Evolutionary conservation across 192 early-diverging fungal species (phyloP), one percentile per base, ranked within the genome.

Genomic region (Coemansia reversa): DNA sequence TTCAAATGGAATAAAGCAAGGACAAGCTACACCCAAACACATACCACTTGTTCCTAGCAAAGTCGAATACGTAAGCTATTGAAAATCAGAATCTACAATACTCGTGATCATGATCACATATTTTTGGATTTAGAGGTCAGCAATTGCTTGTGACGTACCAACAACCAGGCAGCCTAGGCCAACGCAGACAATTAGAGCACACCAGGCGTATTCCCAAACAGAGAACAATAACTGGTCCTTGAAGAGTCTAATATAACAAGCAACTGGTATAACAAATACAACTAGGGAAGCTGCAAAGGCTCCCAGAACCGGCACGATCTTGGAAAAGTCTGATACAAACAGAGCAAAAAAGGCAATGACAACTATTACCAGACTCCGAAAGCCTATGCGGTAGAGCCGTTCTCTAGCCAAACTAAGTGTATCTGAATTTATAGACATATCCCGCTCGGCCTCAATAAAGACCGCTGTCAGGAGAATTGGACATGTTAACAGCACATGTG

Each of bases 201-300:
- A 77, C 79, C 79, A 82, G 16, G 55, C 65, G 52, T 71, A 77
- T 58, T 76, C 75, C 45, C 48, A 39, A 7, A 9, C 19, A 1
- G 70, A 64, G 25, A 82, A 71, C 18, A n/a, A 39, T 11, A 63
- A 28, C 39, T 74, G 66, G 4, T 57, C 45, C 22, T 29, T 50
- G 58, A 72, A 88, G 18, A 94, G 76, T n/a, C 76, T 69, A 28
- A 90, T 65, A 69, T 95, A 90, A 72, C 86, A 92, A 14, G 90
- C 58, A 27, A 92, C 83, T 6, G 93, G 93, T 51, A 94, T 83
- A 24, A 94, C 84, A 74, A 95, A 95, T 63, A 93, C 90, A n/a
- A 91, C 81, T 57, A 85, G 66, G 55, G 84, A 89, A 61, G 86
- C 91, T 25, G 88, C 83, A 7, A 93, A 58, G 7, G 92, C 90